phyloP scores from a whole-genome alignment of 2,329 filamentous ascomycete genomes.

The Apiospora aurea region DNA sequence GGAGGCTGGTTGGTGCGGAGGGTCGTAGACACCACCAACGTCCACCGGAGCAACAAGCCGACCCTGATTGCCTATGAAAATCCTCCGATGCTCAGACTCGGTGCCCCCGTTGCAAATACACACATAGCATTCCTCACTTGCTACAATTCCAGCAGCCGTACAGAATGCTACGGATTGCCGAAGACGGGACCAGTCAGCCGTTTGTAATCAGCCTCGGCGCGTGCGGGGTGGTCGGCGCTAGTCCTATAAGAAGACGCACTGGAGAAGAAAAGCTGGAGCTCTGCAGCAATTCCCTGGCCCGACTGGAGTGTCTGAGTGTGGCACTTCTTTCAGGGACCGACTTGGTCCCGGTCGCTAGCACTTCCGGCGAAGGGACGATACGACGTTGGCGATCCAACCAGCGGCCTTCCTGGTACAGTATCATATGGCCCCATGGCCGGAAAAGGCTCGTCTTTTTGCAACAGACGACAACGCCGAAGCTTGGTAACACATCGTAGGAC shows the following conservation, averaged over 20 bases:
- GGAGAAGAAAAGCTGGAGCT: not conserved
- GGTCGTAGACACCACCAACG: not conserved
- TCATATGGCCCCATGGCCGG: not conserved
- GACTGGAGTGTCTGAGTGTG: not conserved
- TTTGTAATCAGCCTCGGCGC: constrained; percentile 9
- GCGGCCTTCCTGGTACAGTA: not conserved
- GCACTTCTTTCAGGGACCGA: not conserved
- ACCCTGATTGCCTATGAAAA: too few relatives aligned
- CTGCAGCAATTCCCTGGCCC: not conserved
- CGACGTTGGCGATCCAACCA: not conserved
- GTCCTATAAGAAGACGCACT: not conserved
- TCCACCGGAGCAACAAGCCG: not conserved
- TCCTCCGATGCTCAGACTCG: not conserved
- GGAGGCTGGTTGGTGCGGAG: too few relatives aligned
- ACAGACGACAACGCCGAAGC: too few relatives aligned
- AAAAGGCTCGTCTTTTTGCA: not conserved
- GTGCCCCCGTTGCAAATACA: not conserved
- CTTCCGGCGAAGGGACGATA: not conserved
- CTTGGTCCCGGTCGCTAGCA: not conserved
- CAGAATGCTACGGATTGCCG: not conserved
- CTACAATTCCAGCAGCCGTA: not conserved
- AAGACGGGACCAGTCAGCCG: constrained; percentile 1
- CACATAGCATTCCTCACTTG: not conserved
- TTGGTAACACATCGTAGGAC: not conserved
- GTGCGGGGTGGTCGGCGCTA: constrained; percentile 5